Evolutionary conservation across 257 asterid genomes (phyloP), one percentile per base, ranked within the genome.

Genomic region (Asclepias syriaca): DNA sequence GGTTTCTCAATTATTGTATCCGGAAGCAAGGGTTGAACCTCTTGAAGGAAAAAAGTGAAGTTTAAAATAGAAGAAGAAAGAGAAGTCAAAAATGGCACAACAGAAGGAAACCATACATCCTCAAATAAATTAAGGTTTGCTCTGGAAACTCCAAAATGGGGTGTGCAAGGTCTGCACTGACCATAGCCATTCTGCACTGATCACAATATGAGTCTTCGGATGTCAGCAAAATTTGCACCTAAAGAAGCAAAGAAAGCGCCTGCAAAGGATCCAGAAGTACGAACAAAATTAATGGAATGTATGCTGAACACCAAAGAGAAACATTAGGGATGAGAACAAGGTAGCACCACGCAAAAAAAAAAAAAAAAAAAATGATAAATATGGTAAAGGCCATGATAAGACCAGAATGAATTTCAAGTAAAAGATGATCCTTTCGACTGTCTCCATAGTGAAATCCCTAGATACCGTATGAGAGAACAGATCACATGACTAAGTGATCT

Each of bases 131-230:
- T 49, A 63, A 54, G 22, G 54, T 53, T 50, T 27, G 55, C 75
- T 63, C 79, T 18, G 49, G 14, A 32, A 54, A 54, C 21, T 57
- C 70, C 32, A 6, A 39, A 61, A 10, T 57, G 6, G 39, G 7
- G 6, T 22, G 34, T 3, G 39, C 1, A 10, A 24, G 65, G 11
- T 58, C 0, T 1, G 37, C 64, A 59, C 39, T 9, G 14, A 63
- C 18, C 2, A 27, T n/a, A 27, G 77, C 71, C 78, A 3, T 56
- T 68, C 70, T 21, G 68, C 46, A 61, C 50, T 16, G 12, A 78
- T 91, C 85, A 94, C 83, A 94, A 75, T 54, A 94, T 81, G 81
- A 94, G 97, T 78, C 87, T 87, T 75, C 79, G 83, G 72, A 94
- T 94, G 66, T 91, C 97, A 12, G 85, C 80, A 84, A 94, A 94